These are phyloP conservation scores for Pestalotiopsis sp. DNA, from an alignment of 2,329 filamentous ascomycete species.

Conservation along the genomic window DNA sequence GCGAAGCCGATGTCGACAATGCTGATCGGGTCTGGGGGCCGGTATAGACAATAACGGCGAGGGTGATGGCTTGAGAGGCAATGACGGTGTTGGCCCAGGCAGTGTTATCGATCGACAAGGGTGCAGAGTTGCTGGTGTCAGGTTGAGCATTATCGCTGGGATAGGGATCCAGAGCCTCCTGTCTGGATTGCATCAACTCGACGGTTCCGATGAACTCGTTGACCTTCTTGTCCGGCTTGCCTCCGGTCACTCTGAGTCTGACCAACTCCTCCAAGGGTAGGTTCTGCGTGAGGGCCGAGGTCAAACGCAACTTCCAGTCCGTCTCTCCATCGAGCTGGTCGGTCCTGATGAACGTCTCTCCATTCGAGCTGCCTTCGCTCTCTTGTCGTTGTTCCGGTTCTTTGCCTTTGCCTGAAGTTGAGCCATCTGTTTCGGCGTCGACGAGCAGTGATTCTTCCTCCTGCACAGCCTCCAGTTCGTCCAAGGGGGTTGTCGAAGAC, in stretches of 20 bases:
- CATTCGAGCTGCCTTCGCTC: slow-evolving; percentile 52
- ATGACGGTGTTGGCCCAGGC: slow-evolving; percentile 99
- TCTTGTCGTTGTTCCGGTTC: slow-evolving; percentile 30
- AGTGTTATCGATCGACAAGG: slow-evolving; percentile 93
- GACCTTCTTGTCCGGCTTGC: slow-evolving; percentile 89
- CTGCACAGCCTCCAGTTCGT: slow-evolving; percentile 32
- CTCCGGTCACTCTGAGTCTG: slow-evolving; percentile 73
- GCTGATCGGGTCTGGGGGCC: slow-evolving; percentile 93
- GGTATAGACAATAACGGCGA: slow-evolving; percentile 92
- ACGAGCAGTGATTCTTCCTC: slow-evolving; percentile 43
- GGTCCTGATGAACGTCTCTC: slow-evolving; percentile 95
- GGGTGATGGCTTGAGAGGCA: slow-evolving; percentile 85
- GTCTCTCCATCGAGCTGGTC: slow-evolving; percentile 98
- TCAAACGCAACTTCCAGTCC: slow-evolving; percentile 94
- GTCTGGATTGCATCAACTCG: slow-evolving; percentile 65
- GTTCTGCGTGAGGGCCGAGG: slow-evolving; percentile 83
- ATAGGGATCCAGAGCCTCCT: slow-evolving; percentile 48
- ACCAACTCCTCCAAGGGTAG: slow-evolving; percentile 74
- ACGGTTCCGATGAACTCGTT: slow-evolving; percentile 95
- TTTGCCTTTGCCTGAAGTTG: slow-evolving; percentile 38
- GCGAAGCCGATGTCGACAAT: slow-evolving; percentile 86
- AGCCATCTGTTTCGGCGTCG: slow-evolving; percentile 26
- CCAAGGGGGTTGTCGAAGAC: slow-evolving; percentile 30
- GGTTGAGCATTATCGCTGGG: slow-evolving; percentile 34
- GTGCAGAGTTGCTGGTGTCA: slow-evolving; percentile 58